Conservation (phyloP, 2,329 filamentous ascomycete genomes). For the Claviceps humidiphila region DNA sequence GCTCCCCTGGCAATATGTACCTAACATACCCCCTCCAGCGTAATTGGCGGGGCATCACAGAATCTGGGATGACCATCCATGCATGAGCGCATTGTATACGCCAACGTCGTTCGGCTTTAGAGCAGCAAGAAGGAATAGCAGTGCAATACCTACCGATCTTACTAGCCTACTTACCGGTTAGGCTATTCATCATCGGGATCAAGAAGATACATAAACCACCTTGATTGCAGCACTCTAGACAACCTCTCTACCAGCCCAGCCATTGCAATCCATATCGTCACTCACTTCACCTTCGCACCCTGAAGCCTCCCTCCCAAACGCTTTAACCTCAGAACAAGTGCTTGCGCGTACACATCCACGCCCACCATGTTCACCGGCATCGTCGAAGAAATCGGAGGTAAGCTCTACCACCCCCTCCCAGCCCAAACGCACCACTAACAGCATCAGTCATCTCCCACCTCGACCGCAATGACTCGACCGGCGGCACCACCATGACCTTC, state of each 20-base stretch:
- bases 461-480: constrained; percentile 65
- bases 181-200: too few relatives aligned
- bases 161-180: too few relatives aligned
- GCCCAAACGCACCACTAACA: constrained; percentile 6
- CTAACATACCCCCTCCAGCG: not conserved
- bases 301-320: too few relatives aligned
- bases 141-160: too few relatives aligned
- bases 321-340: too few relatives aligned
- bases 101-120: not conserved
- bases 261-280: too few relatives aligned
- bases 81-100: not conserved
- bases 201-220: too few relatives aligned
- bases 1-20: not conserved
- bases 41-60: not conserved
- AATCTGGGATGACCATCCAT: not conserved
- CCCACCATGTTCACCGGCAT: constrained; percentile 84
- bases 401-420: constrained; percentile 19
- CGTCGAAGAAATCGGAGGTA: constrained; percentile 85
- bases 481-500: constrained; percentile 85
- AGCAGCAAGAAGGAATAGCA: not conserved
- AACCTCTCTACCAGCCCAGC: too few relatives aligned
- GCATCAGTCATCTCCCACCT: constrained; percentile 68
- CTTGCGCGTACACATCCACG: not conserved
- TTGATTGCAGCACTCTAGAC: too few relatives aligned
- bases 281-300: too few relatives aligned